phyloP scores from a whole-genome alignment of 768 basidiomycete genomes.

The Termitomyces sp. region DNA sequence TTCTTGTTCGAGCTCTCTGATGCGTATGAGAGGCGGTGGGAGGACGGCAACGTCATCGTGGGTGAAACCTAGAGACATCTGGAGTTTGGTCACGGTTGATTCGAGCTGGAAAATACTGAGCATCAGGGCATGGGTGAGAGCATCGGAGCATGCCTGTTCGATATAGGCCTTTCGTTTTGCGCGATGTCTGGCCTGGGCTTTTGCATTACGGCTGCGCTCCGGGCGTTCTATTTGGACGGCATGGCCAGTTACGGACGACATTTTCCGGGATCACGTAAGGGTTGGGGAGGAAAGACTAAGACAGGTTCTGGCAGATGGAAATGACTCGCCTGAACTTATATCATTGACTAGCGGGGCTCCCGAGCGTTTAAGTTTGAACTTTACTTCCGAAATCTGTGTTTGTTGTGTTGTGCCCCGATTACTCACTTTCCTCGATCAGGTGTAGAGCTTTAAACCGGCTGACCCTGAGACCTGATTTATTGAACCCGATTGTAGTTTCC shows the following conservation, averaged over 20 bases:
- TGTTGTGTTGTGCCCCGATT: slow-evolving; percentile 35
- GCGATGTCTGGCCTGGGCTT: slow-evolving; percentile 85
- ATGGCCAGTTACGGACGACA: slow-evolving; percentile 56
- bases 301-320: slow-evolving; percentile 35
- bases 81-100: slow-evolving; percentile 80
- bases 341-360: slow-evolving; percentile 22
- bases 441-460: slow-evolving; percentile 24
- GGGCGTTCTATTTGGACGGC: slow-evolving; percentile 58
- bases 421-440: slow-evolving; percentile 46
- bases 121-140: neutral
- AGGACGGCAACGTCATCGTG: slow-evolving; percentile 72
- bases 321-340: slow-evolving; percentile 33
- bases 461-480: slow-evolving; percentile 29
- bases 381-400: slow-evolving; percentile 27
- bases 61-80: slow-evolving; percentile 65
- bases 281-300: slow-evolving; percentile 43
- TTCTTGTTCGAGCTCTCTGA: slow-evolving; percentile 81
- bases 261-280: slow-evolving; percentile 50
- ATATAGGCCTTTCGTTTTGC: slow-evolving; percentile 93
- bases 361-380: slow-evolving; percentile 29
- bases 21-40: slow-evolving; percentile 67
- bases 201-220: slow-evolving; percentile 83
- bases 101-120: slow-evolving; percentile 50
- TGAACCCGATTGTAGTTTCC: slow-evolving; percentile 16
- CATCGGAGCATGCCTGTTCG: slow-evolving; percentile 56